Base-by-base conservation (phyloP, 371 early-diverging fungal species). In the Mortierella sp. region DNA sequence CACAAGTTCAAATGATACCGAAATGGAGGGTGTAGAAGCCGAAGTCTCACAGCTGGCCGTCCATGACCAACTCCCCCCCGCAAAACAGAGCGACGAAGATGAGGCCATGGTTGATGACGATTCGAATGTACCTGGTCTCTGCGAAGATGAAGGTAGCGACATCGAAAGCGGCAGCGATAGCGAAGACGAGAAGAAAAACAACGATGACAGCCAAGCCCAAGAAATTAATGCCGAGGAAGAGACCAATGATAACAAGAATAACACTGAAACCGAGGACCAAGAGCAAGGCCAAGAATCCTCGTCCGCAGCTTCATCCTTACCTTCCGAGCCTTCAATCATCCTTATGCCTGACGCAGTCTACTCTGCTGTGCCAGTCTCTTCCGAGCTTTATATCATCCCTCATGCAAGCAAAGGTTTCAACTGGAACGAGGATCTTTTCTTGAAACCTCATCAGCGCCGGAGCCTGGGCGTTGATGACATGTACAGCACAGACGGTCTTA, bases 401-500 rank as follows among this genome's bases (percentile, higher is more conserved):
- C 75, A 68, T 35, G 68, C 72, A 35, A 81, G 81, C 64, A 67
- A 69, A 40, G 81, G 81, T 11, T 81, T 81, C 64, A 64, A 64
- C 4, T 81, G 81, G 81, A 81, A 81, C 64, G 69, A 71, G n/a
- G 81, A 81, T 62, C 51, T 72, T 24, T 81, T 81, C 60, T 40
- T 81, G 63, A 81, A 72, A 64, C 73, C 81, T 18, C 68, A 81
- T 51, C 73, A 81, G 43, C 75, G 81, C 11, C 72, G 66, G 11
- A 61, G 14, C 32, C 49, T 81, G 24, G 81, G 81, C 18, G 67
- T 79, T 3, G 76, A 72, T 28, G 81, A 75, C 5, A 51, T 79
- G 61, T 63, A 79, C 40, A 28, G 40, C 11, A 20, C 67, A 30
- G 62, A 11, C 12, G 62, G 30, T 20, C 20, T 32, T 2, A 63